phyloP scores from a whole-genome alignment of 1,284 basidiomycete genomes.

The Meira miltonrushii region DNA sequence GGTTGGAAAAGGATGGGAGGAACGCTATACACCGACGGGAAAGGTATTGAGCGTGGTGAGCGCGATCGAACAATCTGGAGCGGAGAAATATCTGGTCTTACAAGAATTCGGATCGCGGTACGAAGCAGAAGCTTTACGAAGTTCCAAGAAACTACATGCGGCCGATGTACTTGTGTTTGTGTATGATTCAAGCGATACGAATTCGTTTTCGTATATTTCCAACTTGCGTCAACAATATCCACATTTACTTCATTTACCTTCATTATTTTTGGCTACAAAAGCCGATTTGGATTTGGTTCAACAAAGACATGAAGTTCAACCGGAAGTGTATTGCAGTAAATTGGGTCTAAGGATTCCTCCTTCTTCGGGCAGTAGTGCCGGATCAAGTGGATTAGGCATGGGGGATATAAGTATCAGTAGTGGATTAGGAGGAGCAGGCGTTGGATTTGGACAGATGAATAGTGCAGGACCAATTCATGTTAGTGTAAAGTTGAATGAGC shows the following conservation, averaged over 20 bases:
- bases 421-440: background rate
- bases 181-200: slow-evolving; percentile 95
- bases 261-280: slow-evolving; percentile 96
- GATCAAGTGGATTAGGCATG: slow-evolving; percentile 11
- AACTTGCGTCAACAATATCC: slow-evolving; percentile 91
- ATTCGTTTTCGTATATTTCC: slow-evolving; percentile 96
- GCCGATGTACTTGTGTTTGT: slow-evolving; percentile 94
- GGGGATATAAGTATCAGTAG: background rate
- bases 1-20: slow-evolving; percentile 65
- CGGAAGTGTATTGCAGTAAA: slow-evolving; percentile 71
- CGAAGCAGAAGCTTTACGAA: slow-evolving; percentile 82
- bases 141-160: slow-evolving; percentile 80
- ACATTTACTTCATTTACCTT: slow-evolving; percentile 78
- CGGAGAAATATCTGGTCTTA: slow-evolving; percentile 81
- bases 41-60: slow-evolving; percentile 89
- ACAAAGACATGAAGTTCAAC: slow-evolving; percentile 87
- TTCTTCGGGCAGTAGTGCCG: background rate
- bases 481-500: slow-evolving; percentile 69
- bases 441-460: background rate
- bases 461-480: slow-evolving; percentile 43
- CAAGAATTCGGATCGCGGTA: slow-evolving; percentile 85
- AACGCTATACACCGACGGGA: slow-evolving; percentile 74
- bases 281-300: slow-evolving; percentile 87
- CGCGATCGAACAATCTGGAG: slow-evolving; percentile 86
- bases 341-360: slow-evolving; percentile 43